Evolutionary conservation across 2,329 filamentous ascomycete species (phyloP).

Genomic region (Phaeosphaeriaceae sp.): DNA sequence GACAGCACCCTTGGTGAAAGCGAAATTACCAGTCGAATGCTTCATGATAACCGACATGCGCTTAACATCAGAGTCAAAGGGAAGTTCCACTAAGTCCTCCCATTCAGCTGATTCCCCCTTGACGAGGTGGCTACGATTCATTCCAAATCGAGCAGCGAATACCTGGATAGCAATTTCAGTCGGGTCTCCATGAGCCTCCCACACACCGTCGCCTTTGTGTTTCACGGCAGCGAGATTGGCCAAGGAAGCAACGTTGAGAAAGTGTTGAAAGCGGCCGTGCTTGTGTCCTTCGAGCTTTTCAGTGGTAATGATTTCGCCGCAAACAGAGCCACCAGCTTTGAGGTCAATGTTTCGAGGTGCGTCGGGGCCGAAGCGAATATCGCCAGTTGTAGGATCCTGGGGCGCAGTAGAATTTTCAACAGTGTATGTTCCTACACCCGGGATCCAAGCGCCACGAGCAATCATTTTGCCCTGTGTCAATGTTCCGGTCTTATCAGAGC

Average conservation of each 20-base stretch:
- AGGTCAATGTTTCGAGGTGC: slow-evolving; percentile 36
- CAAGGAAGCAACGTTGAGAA: slow-evolving; percentile 45
- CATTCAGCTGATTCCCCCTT: slow-evolving; percentile 38
- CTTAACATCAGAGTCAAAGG: slow-evolving; percentile 77
- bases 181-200: slow-evolving; percentile 48
- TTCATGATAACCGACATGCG: slow-evolving; percentile 76
- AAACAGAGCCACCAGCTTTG: slow-evolving; percentile 22
- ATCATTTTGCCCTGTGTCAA: slow-evolving; percentile 48
- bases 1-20: slow-evolving; percentile 72
- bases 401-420: slow-evolving; percentile 44
- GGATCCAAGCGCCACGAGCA: slow-evolving; percentile 47
- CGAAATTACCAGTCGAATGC: slow-evolving; percentile 37
- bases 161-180: slow-evolving; percentile 79
- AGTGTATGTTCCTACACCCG: slow-evolving; percentile 45
- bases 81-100: slow-evolving; percentile 66
- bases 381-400: slow-evolving; percentile 41
- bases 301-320: slow-evolving; percentile 15
- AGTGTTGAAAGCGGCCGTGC: slow-evolving; percentile 35
- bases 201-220: slow-evolving; percentile 49
- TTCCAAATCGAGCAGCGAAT: slow-evolving; percentile 71
- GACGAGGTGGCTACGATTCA: slow-evolving; percentile 62
- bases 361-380: slow-evolving; percentile 33
- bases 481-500: slow-evolving; percentile 60
- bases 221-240: slow-evolving; percentile 61
- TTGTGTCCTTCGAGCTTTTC: slow-evolving; percentile 33